Percentiles rank a stretch among this genome's conserved stretches.
These are phyloP conservation scores for Aspergillus sp. DNA, from an alignment of 2,329 filamentous ascomycete genomes.

Conservation along the genomic window DNA sequence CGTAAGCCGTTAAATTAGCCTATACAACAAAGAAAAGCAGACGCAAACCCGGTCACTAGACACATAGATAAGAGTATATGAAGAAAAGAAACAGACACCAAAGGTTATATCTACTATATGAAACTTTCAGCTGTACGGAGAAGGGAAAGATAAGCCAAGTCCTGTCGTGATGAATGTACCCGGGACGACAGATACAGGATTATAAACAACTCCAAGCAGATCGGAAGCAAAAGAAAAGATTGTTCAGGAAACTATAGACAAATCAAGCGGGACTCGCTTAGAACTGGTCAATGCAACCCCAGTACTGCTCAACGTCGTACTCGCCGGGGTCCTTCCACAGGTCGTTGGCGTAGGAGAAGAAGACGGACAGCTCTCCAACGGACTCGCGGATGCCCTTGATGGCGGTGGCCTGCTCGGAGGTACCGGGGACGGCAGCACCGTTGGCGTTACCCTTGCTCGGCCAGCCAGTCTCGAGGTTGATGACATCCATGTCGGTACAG, in stretches of 20 bases:
- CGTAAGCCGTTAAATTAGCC: conserved; percentile 19
- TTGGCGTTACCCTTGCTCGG: conserved; percentile 70
- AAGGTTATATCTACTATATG: conserved; percentile 24
- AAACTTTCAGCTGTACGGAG: conserved; percentile 18
- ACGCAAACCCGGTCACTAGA: conserved; percentile 30
- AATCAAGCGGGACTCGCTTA: conserved; percentile 25
- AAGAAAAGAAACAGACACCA: conserved; percentile 10
- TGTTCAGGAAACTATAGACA: conserved; percentile 7
- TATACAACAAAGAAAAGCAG: conserved; percentile 24
- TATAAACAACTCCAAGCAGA: conserved; percentile 21
- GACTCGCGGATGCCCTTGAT: conserved; percentile 68
- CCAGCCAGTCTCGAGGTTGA: conserved; percentile 92
- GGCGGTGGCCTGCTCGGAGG: conserved; percentile 67
- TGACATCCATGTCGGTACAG: conserved; percentile 71
- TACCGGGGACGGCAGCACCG: conserved; percentile 69
- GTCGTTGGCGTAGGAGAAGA: conserved; percentile 82
- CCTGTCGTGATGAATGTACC: conserved; percentile 13
- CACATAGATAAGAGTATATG: conserved; percentile 31
- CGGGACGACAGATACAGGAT: conserved; percentile 18
- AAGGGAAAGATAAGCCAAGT: conserved; percentile 17
- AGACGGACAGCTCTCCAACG: conserved; percentile 68
- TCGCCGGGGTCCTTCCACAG: conserved; percentile 73
- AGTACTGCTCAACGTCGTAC: conserved; percentile 77
- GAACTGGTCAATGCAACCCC: conserved; percentile 65
- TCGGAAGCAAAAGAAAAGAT: conserved; percentile 15